Evolutionary conservation across 768 basidiomycete genomes (phyloP), one percentile per base, ranked within the genome.

Genomic region (Podaxis rugospora): DNA sequence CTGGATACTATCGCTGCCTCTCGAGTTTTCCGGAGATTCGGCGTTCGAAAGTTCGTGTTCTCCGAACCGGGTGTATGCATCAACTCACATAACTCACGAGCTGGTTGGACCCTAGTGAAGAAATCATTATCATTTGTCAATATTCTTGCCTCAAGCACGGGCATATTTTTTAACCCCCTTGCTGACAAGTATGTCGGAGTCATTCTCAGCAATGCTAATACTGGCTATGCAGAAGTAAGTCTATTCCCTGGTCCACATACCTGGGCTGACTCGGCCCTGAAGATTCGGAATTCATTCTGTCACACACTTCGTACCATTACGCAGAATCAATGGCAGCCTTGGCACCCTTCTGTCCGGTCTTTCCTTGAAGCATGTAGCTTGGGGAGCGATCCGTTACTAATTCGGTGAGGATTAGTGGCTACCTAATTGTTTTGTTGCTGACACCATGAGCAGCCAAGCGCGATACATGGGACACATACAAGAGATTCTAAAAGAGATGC

Each of bases 11-110:
- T 76, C 82, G 18, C 78, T 93, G 2, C 88, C 90, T 1, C 75
- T 93, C 4, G 94, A 97, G 64, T 92, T 95, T 70, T 82, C 83
- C 37, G 84, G 87, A 50, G 90, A 92, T 64, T 96, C 93, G 28
- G 91, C 92, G 2, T 97, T 97, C 71, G 83, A 88, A 64, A 88
- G 93, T 91, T 76, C 40, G 13, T 55, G 39, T 50, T 37, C 37
- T 28, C 59, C 59, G 39, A 55, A 44, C 35, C 59, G 40, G 47
- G 50, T 28, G 14, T 4, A 27, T 32, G 32, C 32, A 9, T 32
- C 32, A 32, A 32, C 40, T 21, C 23, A 54, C 21, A 18, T n/a
- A 53, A 9, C 50, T 51, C 49, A 44, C 13, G 14, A 51, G 40
- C 52, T 57, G 51, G 46, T 52, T 63, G 47, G 42, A 51, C 54